Evolutionary conservation across 148 eudicot species (phyloP), one percentile per base, ranked within the genome.

Genomic region (Dysphania ambrosioides): DNA sequence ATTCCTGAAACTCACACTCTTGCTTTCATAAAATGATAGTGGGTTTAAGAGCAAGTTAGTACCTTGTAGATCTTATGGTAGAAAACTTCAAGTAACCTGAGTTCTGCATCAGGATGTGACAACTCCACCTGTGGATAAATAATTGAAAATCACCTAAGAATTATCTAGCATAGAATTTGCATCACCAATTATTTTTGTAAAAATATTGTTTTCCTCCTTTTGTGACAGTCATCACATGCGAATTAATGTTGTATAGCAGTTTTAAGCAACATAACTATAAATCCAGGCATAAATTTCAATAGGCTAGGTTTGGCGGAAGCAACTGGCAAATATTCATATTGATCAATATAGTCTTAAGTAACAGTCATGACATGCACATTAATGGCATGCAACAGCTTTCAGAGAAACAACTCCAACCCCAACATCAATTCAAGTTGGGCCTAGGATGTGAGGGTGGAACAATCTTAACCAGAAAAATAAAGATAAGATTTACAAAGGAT

Each of bases 61-160:
- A 91, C 98, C 98, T 94, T 94, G 80, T 89, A 94, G 58, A 94
- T 94, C 86, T 94, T 94, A 83, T 94, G 97, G 71, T 85, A 85
- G 81, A 94, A 92, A 70, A 94, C 96, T 85, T 94, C 97, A 72
- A 94, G 87, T 69, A 94, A 71, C 73, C 98, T 91, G 70, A 94
- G 89, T 76, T 94, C 97, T 16, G 93, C 97, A 76, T 87, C 83
- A 74, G 97, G 93, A 73, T 82, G 88, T 44, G 98, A 94, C 86
- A 94, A 80, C 60, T 90, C 97, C 67, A 86, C 98, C 98, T 94
- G 83, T 73, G 65, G 32, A 65, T 72, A 38, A 60, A 82, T 13
- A 66, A 30, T 55, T 26, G 26, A 70, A 41, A 41, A 65, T 44
- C 21, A 65, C 13, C 24, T 29, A 11, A 59, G 16, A 55, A 26